Evolutionary conservation across 2,329 filamentous ascomycete species (phyloP).

Genomic region (Arthrocladium fulminans): DNA sequence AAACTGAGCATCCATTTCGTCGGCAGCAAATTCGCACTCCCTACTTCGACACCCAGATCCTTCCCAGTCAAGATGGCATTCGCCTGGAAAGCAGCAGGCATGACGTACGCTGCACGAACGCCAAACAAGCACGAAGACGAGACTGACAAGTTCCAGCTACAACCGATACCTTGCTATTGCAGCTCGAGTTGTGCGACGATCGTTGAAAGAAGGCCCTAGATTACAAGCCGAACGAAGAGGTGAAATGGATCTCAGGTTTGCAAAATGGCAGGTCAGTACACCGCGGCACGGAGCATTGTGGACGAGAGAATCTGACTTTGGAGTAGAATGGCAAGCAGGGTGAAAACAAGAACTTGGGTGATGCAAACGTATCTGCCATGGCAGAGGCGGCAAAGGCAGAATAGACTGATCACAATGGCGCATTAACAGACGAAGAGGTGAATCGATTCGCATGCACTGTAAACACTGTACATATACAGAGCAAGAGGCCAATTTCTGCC

Average conservation of each 20-base stretch:
- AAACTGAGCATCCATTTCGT: too few relatives aligned
- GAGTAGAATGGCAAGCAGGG: conserved; percentile 89
- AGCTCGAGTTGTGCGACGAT: conserved; percentile 87
- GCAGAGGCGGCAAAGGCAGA: conserved; percentile 32
- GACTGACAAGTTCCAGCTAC: conserved; percentile 58
- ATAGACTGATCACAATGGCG: conserved; percentile 2
- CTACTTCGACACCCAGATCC: neutral
- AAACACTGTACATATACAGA: conserved; percentile 9
- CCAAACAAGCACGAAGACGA: conserved; percentile 17
- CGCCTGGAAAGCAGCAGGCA: conserved; percentile 95
- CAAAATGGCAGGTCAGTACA: conserved; percentile 83
- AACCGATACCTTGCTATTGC: conserved; percentile 98
- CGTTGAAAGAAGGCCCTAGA: conserved; percentile 91
- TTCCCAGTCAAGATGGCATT: conserved; percentile 59
- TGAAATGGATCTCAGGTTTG: conserved; percentile 78
- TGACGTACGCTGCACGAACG: conserved; percentile 61
- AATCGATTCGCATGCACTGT: conserved; percentile 2
- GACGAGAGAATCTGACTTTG: conserved; percentile 14
- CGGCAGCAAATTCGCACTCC: neutral
- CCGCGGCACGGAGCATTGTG: conserved; percentile 14
- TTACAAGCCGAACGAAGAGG: conserved; percentile 80
- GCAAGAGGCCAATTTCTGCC: conserved; percentile 2
- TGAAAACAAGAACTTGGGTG: conserved; percentile 63
- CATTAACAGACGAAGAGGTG: neutral
- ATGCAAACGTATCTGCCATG: conserved; percentile 44